Evolutionary conservation across 306 rosid genomes (phyloP), one percentile per base, ranked within the genome.

Genomic region (Medicago truncatula): DNA sequence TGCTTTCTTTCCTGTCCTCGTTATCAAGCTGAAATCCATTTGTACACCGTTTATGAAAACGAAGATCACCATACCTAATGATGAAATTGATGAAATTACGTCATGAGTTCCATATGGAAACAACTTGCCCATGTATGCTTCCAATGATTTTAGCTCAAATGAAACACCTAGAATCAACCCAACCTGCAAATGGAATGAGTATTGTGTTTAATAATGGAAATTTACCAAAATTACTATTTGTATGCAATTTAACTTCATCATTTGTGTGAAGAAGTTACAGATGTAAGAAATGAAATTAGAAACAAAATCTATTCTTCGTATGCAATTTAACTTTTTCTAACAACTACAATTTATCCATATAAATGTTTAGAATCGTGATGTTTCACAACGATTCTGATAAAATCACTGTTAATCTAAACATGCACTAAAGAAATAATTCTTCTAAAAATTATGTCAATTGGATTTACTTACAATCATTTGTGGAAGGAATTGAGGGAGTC

Each of bases 391-490:
- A 28, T 28, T 28, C 4, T 28, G 31, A 28, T 28, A 28, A 28
- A 28, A 0, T 28, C 4, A 28, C 3, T 28, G 4, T 28, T 0
- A 3, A 28, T 28, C 31, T 28, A 28, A 28, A 28, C 31, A 28
- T 28, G 4, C 31, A 28, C 31, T 28, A 28, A 28, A 28, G 31
- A 28, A 28, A 28, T 28, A 0, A 28, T 28, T 28, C 4, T 3
- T 28, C 3, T 28, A 28, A 28, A 28, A 3, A 28, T 28, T 28
- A 28, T 3, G 31, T 28, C 31, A 28, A 28, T 2, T 28, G 15
- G 12, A 9, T 34, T 20, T n/a, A 74, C 85, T 10, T 83, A 90
- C 95, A 64, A 88, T 38, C 78, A 91, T 83, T 72, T 90, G 93
- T 3, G 88, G 54, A 75, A 88, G 40, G 46, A 88, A 53, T 65